phyloP scores from a whole-genome alignment of 2,329 filamentous ascomycete species.

The Aureobasidium musti region DNA sequence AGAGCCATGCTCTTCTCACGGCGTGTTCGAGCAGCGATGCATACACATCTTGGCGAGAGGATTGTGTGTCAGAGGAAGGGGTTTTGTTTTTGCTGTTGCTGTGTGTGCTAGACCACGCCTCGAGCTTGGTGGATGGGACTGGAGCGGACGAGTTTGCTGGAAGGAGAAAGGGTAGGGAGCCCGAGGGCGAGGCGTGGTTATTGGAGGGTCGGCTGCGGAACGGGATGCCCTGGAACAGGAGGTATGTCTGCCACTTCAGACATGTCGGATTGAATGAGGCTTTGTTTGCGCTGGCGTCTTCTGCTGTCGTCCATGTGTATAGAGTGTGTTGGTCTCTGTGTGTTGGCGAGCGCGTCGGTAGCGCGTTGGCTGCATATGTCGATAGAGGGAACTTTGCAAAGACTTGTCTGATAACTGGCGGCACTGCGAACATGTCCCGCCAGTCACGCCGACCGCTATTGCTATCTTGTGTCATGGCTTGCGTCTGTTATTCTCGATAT shows the following conservation, averaged over 20 bases:
- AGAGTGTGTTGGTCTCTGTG: slow-evolving; percentile 59
- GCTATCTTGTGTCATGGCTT: slow-evolving; percentile 13
- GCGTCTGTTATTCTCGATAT: neutral
- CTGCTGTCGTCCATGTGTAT: slow-evolving; percentile 72
- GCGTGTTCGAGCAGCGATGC: slow-evolving; percentile 72
- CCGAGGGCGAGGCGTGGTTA: slow-evolving; percentile 90
- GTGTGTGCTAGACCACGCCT: slow-evolving; percentile 60
- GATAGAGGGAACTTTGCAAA: slow-evolving; percentile 82
- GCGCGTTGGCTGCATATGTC: slow-evolving; percentile 71
- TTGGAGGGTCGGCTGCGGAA: slow-evolving; percentile 71
- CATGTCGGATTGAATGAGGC: slow-evolving; percentile 91
- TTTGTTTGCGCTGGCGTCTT: slow-evolving; percentile 60
- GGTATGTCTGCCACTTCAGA: slow-evolving; percentile 94
- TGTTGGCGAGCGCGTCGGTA: slow-evolving; percentile 64
- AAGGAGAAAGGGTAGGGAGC: slow-evolving; percentile 83
- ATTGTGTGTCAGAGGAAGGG: neutral
- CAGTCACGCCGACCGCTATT: slow-evolving; percentile 31
- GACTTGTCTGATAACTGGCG: slow-evolving; percentile 73
- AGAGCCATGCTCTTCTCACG: slow-evolving; percentile 86
- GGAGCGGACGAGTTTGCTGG: slow-evolving; percentile 49
- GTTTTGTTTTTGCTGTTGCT: neutral
- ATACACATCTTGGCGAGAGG: slow-evolving; percentile 66
- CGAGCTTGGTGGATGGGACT: slow-evolving; percentile 65
- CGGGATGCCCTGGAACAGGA: slow-evolving; percentile 72
- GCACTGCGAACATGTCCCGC: slow-evolving; percentile 57